Evolutionary conservation across 2,329 filamentous ascomycete genomes (phyloP).

Genomic region (Ophiocordyceps polyrhachis-furcata): DNA sequence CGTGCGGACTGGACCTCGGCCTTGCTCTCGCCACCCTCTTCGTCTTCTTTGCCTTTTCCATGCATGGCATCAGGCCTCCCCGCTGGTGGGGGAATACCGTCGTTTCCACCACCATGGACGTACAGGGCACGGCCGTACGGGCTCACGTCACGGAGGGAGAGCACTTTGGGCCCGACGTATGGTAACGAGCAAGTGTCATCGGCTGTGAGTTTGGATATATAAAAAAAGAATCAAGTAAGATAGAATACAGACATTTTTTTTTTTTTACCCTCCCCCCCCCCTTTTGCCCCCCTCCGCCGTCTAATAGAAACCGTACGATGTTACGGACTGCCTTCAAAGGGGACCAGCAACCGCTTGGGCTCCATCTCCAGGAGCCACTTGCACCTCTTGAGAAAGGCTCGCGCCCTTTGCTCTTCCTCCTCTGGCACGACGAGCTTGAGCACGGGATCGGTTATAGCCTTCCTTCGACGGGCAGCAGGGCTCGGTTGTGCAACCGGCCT

Average conservation of each 20-base stretch:
- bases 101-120: conserved; percentile 42
- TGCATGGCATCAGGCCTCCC: conserved; percentile 42
- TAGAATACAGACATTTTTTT: not conserved
- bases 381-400: conserved; percentile 67
- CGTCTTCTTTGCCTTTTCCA: conserved; percentile 50
- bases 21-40: conserved; percentile 47
- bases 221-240: conserved; percentile 7
- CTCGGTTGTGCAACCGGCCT: conserved; percentile 9
- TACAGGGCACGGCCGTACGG: conserved; percentile 38
- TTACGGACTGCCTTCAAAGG: not conserved
- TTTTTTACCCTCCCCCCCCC: not conserved
- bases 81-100: conserved; percentile 52
- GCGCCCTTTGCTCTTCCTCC: conserved; percentile 65
- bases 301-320: not conserved
- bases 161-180: conserved; percentile 41
- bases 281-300: too few species aligned
- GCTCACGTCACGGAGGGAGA: conserved; percentile 29
- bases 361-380: conserved; percentile 70
- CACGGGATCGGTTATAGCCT: conserved; percentile 41
- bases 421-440: conserved; percentile 67
- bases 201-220: conserved; percentile 8
- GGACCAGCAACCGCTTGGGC: conserved; percentile 54
- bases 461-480: conserved; percentile 8
- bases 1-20: conserved; percentile 50
- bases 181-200: conserved; percentile 19